Conservation (phyloP, 129 eudicot species). For the Pittosporum tobira region DNA sequence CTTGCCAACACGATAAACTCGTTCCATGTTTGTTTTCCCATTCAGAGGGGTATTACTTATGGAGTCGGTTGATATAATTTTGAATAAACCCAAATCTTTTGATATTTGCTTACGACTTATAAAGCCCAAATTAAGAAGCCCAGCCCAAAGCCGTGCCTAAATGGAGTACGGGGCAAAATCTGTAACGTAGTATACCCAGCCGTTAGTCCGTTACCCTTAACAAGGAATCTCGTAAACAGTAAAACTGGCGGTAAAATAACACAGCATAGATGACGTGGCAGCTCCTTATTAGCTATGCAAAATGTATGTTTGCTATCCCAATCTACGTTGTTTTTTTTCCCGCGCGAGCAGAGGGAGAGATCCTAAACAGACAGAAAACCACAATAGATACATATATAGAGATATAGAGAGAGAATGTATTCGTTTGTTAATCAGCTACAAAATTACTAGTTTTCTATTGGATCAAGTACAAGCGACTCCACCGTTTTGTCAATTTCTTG, state of each 20-base stretch:
- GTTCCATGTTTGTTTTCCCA: too few relatives aligned
- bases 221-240: slow-evolving; percentile 4
- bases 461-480: slow-evolving; percentile 4
- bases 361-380: slow-evolving; percentile 27
- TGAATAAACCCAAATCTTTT: too few relatives aligned
- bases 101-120: too few relatives aligned
- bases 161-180: too few relatives aligned
- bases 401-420: slow-evolving; percentile 6
- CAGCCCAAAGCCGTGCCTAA: too few relatives aligned
- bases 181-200: too few relatives aligned
- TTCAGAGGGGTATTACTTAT: too few relatives aligned
- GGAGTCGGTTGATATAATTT: too few relatives aligned
- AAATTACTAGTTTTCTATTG: slow-evolving; percentile 8
- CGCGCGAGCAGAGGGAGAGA: slow-evolving; percentile 44
- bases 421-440: not conserved
- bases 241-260: slow-evolving; percentile 11
- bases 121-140: too few relatives aligned
- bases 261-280: not conserved
- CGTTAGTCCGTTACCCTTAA: too few relatives aligned
- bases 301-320: slow-evolving; percentile 12
- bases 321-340: slow-evolving; percentile 39
- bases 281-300: not conserved
- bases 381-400: not conserved
- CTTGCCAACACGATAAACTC: too few relatives aligned
- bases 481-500: not conserved